Evolutionary conservation across 139 green algal genomes (phyloP), one percentile per base, ranked within the genome.

Genomic region (Coelastrella sp.): DNA sequence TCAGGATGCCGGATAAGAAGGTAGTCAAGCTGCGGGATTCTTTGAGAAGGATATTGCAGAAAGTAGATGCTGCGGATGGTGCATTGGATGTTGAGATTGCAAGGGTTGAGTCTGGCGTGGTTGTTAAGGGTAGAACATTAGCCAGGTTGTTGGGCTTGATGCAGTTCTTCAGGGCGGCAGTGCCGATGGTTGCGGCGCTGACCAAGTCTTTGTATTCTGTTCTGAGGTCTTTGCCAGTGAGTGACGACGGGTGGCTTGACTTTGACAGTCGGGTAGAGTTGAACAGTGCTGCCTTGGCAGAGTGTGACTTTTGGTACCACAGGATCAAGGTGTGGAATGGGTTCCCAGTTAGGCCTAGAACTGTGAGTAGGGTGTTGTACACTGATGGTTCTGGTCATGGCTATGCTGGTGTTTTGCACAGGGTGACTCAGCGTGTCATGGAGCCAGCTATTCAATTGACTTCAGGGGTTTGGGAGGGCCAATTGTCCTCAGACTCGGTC

Each of bases 341-440:
- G 5, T 25, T 27, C 45, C 8, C 38, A 27, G n/a, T 79, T 51
- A 27, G 45, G 11, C 43, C 71, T 30, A 9, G 45, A 9, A 64
- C 71, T 30, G 71, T 79, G n/a, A 64, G 43, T 7, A 7, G 71
- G 8, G n/a, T 79, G 27, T 38, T 79, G 45, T 79, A 64, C 27
- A 79, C 71, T 13, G 71, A 79, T 45, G 71, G 71, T 9, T 79
- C 45, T 5, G 71, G 71, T 23, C 34, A 79, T 2, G 71, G 71
- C 3, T 79, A 64, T 79, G 71, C 25, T 43, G 71, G 71, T 19
- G 43, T 79, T 2, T 19, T 64, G 71, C 43, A 79, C 43, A 41
- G 43, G n/a, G 43, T 78, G 69, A 13, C 30, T 6, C n/a, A 17
- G 1, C 45, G 71, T 19, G n/a, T 30, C 3, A 32, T 64, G 71